A percentile compares a stretch with the other conserved stretches of the same genome.
phyloP scores from a whole-genome alignment of 352 stramenopile species.

The Globisporangium apiculatum region DNA sequence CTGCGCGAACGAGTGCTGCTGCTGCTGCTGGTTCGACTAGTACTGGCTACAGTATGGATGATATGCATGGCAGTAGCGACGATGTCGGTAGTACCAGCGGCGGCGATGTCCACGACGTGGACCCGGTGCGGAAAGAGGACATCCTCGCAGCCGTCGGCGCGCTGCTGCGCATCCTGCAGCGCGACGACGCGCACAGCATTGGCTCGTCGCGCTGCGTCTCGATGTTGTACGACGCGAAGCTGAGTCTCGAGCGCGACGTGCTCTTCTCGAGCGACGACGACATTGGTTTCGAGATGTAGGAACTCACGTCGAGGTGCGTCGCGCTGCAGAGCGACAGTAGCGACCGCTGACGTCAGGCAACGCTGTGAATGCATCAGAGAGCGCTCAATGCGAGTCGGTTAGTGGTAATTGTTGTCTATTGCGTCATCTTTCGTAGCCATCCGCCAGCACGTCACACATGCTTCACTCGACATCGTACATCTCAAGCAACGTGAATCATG shows the following conservation, averaged over 20 bases:
- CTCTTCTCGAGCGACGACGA: conserved; percentile 75
- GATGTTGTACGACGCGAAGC: conserved; percentile 80
- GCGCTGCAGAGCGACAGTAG: too few relatives aligned
- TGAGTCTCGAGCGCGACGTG: conserved; percentile 74
- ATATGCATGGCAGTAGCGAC: conserved; percentile 27
- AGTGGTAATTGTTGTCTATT: too few relatives aligned
- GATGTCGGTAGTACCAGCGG: too few relatives aligned
- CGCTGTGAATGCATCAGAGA: too few relatives aligned
- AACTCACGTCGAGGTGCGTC: too few relatives aligned
- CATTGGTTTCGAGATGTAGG: conserved; percentile 53
- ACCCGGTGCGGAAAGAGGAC: conserved; percentile 77
- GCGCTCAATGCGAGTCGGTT: too few relatives aligned
- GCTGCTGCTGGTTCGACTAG: neutral
- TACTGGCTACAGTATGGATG: conserved; percentile 18
- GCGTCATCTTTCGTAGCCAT: too few relatives aligned
- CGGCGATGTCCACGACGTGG: conserved; percentile 54
- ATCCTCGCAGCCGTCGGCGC: conserved; percentile 68
- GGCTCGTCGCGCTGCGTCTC: conserved; percentile 61
- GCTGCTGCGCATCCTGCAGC: conserved; percentile 68
- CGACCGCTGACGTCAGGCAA: too few relatives aligned
- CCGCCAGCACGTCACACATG: too few relatives aligned
- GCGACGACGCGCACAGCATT: conserved; percentile 44
- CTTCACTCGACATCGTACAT: too few relatives aligned
- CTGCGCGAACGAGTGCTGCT: neutral
- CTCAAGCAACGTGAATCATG: too few relatives aligned